Base-by-base conservation (phyloP, 2,329 filamentous ascomycete species). In the Colletotrichum tropicale region DNA sequence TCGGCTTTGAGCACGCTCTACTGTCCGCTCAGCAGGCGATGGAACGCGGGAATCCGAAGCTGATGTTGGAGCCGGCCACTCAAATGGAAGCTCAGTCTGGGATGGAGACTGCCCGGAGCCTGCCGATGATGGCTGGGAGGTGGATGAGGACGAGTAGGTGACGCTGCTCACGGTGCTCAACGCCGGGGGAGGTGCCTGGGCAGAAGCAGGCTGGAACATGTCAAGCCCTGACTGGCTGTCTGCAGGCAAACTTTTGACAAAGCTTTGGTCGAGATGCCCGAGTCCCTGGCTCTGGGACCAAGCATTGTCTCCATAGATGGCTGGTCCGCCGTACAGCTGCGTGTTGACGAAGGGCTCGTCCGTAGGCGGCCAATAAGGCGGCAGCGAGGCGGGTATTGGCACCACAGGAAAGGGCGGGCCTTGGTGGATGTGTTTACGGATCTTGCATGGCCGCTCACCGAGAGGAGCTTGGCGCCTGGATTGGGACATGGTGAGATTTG, bases 81-180 rank as follows among this genome's bases (percentile, higher is more conserved):
- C 81, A 8, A 32, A 69, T 21, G 79, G 77, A 1, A 73, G 55
- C 8, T 83, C 83, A 6, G 81, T 83, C n/a, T 79, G 79, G 1
- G 82, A 75, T 3, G 83, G 80, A 0, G 83, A 85, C 8, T 81
- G 52, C 4, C 81, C 78, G 5, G 82, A 83, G 12, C 81, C 80
- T 5, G 78, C 77, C 6, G 83, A 83, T 1, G 82, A 83, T 1
- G 76, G 73, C 48, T 79, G 78, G 2, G 78, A 79, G 12, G 61
- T 74, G 16, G 79, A 78, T 13, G 78, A 70, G 2, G 79, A 78
- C 0, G 78, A 79, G 62, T 75, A 76, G 6, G 80, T 81, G 48
- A 81, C 78, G 34, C 77, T 77, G 66, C 81, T 82, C 12, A 77
- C 74, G 7, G 77, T 80, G 77, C 81, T 83, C 75, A 78, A 70